Conservation (phyloP, 768 basidiomycete species). For the Lepiota brunneoincarnata region DNA sequence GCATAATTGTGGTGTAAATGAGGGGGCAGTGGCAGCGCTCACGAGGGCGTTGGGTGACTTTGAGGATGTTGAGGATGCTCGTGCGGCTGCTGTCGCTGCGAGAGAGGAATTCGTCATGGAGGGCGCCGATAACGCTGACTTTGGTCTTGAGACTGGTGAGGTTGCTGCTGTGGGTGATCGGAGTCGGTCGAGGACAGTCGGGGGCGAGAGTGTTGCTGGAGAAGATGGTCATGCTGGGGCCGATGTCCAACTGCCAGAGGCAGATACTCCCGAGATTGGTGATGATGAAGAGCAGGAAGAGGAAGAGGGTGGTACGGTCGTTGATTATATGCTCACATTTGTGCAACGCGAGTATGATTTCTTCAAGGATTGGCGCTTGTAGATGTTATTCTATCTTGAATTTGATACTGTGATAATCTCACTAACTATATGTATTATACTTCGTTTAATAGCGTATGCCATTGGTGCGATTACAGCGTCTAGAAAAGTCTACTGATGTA, state of each 20-base stretch:
- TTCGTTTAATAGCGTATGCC: neutral
- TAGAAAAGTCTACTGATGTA: neutral
- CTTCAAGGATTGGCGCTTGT: conserved; percentile 73
- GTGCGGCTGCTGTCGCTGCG: conserved; percentile 76
- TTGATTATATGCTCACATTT: conserved; percentile 81
- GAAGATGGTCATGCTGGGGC: conserved; percentile 5
- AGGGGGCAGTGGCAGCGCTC: conserved; percentile 41
- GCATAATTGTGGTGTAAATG: neutral
- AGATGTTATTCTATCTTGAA: conserved; percentile 14
- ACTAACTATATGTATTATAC: conserved; percentile 1
- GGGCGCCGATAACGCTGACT: conserved; percentile 80
- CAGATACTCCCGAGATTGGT: conserved; percentile 21
- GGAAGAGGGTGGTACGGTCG: conserved; percentile 68
- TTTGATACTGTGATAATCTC: neutral
- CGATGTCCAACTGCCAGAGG: conserved; percentile 26
- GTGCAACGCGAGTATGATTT: conserved; percentile 55
- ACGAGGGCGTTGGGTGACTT: conserved; percentile 78
- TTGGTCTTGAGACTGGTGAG: conserved; percentile 38
- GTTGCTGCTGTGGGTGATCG: conserved; percentile 2
- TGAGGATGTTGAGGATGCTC: conserved; percentile 86
- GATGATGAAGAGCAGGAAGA: conserved; percentile 41
- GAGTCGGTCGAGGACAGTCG: conserved; percentile 1
- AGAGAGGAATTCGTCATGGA: conserved; percentile 69
- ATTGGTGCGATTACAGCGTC: neutral
- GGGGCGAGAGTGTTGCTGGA: neutral